Base-by-base conservation (phyloP, 2,329 filamentous ascomycete genomes). In the Fusarium marasasianum region DNA sequence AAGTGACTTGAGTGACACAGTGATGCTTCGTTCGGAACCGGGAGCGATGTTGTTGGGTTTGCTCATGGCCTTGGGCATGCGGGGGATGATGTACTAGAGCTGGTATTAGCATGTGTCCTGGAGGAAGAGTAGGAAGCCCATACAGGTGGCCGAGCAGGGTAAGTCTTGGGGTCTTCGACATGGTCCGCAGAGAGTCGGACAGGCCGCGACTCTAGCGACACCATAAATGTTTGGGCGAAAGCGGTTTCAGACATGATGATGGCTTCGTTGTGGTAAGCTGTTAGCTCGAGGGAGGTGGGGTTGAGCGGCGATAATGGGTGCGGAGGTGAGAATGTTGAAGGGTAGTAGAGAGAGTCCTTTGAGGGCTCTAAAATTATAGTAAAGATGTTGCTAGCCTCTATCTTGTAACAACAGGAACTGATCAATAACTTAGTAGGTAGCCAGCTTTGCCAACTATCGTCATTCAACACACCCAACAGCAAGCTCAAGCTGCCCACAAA, bases 171-270 rank as follows among this genome's bases (percentile, higher is more conserved):
- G 80, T 98, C 94, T 83, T 96, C 94, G 82, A 97, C 91, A 90
- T 98, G 93, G 82, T 98, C 94, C 74, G 93, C 87, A n/a, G 92
- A 91, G 73, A 98, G 89, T 86, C 95, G 97, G 78, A 91, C 83
- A 13, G 95, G 93, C 56, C 92, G 91, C 69, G 91, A 89, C 83
- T 97, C 94, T 72, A 98, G 90, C 29, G 91, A 89, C 59, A 91
- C 87, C 76, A 99, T 91, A 83, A 97, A 98, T 38, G 90, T 88
- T 83, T 93, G 94, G 77, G 94, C 93, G 82, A 98, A 98, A 57
- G 91, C 86, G 69, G 95, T 84, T 88, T 98, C 95, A n/a, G 92
- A 88, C 93, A 95, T 95, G 75, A 69, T 81, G 79, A 73, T 63
- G 66, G 69, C 57, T 54, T 73, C 60, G 60, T 66, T 29, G 44